Percentiles rank a stretch among this genome's conserved stretches.
These are phyloP conservation scores for Paraphaeosphaeria minitans DNA, from an alignment of 2,329 filamentous ascomycete species.

Conservation along the genomic window DNA sequence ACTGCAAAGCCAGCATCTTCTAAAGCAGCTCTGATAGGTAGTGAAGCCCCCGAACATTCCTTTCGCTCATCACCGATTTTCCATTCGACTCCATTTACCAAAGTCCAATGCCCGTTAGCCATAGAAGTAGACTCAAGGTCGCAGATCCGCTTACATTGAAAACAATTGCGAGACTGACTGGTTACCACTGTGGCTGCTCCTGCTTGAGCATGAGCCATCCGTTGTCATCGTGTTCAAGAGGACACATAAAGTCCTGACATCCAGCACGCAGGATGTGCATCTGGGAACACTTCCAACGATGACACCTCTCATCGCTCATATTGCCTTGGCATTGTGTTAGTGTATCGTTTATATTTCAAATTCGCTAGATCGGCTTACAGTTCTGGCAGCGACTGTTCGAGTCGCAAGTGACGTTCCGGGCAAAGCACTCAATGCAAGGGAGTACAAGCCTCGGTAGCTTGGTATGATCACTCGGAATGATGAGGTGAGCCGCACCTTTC, in stretches of 20 bases:
- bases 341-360: neutral
- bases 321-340: neutral
- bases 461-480: slow-evolving; percentile 20
- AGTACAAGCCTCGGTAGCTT: slow-evolving; percentile 30
- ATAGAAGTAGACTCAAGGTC: neutral
- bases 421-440: slow-evolving; percentile 37
- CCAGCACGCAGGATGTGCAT: slow-evolving; percentile 29
- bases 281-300: slow-evolving; percentile 37
- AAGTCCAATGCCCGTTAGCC: neutral
- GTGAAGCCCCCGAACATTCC: neutral
- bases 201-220: slow-evolving; percentile 16
- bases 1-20: too few species aligned
- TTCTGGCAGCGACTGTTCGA: slow-evolving; percentile 24
- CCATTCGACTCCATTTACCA: neutral
- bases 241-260: slow-evolving; percentile 30
- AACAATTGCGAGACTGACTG: neutral
- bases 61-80: neutral
- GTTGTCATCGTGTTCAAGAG: slow-evolving; percentile 23
- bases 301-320: slow-evolving; percentile 24
- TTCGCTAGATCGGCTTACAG: slow-evolving; percentile 17
- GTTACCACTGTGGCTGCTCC: slow-evolving; percentile 11
- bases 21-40: neutral
- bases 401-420: slow-evolving; percentile 33
- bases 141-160: neutral
- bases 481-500: slow-evolving; percentile 33